Conservation (phyloP, 1,284 basidiomycete genomes). For the Fomitopsis schrenkii region DNA sequence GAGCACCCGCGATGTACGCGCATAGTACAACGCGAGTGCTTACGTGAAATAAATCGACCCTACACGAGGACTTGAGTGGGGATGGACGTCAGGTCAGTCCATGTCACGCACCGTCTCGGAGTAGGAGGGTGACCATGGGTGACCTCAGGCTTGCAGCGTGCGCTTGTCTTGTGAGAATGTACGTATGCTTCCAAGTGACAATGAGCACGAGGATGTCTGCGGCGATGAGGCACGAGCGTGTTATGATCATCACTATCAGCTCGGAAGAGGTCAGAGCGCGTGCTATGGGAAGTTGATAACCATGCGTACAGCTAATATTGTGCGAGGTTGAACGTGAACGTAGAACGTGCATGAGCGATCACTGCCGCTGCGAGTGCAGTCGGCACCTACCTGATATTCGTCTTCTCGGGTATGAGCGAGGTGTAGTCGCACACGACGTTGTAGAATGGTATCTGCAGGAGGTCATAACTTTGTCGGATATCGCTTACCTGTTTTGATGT, state of each 20-base stretch:
- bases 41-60: slow-evolving; percentile 11
- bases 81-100: not conserved
- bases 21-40: not conserved
- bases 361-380: not conserved
- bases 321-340: too few relatives aligned
- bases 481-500: not conserved
- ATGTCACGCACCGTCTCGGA: slow-evolving; percentile 8
- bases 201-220: slow-evolving; percentile 7
- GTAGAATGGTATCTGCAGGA: not conserved
- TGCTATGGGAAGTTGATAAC: not conserved
- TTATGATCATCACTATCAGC: slow-evolving; percentile 3
- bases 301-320: not conserved
- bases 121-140: slow-evolving; percentile 1
- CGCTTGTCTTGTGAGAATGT: slow-evolving; percentile 3
- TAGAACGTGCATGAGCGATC: not conserved
- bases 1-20: not conserved
- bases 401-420: not conserved
- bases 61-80: not conserved
- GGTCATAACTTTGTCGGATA: not conserved
- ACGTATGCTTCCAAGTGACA: slow-evolving; percentile 11
- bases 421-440: not conserved
- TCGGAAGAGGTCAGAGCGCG: not conserved
- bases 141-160: slow-evolving; percentile 2
- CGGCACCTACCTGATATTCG: not conserved
- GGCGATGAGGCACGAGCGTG: slow-evolving; percentile 5